These are phyloP conservation scores for Wakefieldia striispora DNA, from an alignment of 768 basidiomycete species.

Conservation along the genomic window DNA sequence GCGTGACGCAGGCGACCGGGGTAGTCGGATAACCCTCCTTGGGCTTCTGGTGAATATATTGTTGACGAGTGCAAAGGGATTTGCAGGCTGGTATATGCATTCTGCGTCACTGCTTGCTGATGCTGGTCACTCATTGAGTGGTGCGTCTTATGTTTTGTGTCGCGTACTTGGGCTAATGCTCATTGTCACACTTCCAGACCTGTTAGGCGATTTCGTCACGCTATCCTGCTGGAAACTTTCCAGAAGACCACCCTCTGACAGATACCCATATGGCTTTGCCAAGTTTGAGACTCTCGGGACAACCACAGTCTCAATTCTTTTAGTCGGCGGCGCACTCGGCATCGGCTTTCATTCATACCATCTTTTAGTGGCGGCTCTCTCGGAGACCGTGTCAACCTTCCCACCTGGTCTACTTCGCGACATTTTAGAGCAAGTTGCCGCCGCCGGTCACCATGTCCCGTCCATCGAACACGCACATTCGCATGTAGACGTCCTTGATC, in stretches of 20 bases:
- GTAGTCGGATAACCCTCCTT: slow-evolving; percentile 79
- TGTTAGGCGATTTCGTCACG: slow-evolving; percentile 89
- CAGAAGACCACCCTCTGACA: slow-evolving; percentile 71
- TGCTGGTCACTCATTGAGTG: slow-evolving; percentile 88
- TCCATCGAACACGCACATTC: slow-evolving; percentile 52
- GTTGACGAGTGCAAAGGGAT: slow-evolving; percentile 80
- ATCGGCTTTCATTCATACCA: slow-evolving; percentile 90
- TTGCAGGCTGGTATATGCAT: slow-evolving; percentile 87
- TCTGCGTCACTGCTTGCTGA: slow-evolving; percentile 91
- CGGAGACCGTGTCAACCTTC: slow-evolving; percentile 60
- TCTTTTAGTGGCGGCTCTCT: slow-evolving; percentile 72
- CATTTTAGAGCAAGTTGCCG: slow-evolving; percentile 55
- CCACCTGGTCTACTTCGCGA: slow-evolving; percentile 64
- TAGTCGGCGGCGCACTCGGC: slow-evolving; percentile 80
- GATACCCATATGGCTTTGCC: slow-evolving; percentile 85
- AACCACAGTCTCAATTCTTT: slow-evolving; percentile 81
- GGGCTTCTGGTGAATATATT: slow-evolving; percentile 82
- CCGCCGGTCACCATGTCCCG: slow-evolving; percentile 54
- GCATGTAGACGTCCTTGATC: slow-evolving; percentile 64
- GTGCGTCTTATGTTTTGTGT: slow-evolving; percentile 41
- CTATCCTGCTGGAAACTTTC: slow-evolving; percentile 87
- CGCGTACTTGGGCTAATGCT: slow-evolving; percentile 4
- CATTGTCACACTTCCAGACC: slow-evolving; percentile 43
- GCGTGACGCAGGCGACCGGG: slow-evolving; percentile 60
- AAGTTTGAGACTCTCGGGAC: slow-evolving; percentile 97